Conservation (phyloP, 768 basidiomycete genomes). For the Podaxis carcinomalis region DNA sequence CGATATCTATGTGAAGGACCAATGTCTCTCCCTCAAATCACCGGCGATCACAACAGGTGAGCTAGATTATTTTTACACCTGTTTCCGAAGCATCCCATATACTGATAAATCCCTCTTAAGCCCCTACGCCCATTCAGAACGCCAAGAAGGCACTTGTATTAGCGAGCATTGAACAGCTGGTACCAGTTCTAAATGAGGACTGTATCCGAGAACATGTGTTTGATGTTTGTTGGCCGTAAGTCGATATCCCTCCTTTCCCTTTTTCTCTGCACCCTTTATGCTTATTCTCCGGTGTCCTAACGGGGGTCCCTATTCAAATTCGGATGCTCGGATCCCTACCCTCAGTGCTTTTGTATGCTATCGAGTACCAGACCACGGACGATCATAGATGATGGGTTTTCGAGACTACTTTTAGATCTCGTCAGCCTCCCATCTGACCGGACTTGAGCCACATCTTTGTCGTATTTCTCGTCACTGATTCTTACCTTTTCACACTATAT, state of each 20-base stretch:
- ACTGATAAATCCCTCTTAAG: neutral
- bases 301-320: neutral
- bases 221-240: conserved; percentile 64
- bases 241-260: conserved; percentile 11
- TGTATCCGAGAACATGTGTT: conserved; percentile 55
- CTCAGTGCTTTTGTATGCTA: neutral
- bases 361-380: neutral
- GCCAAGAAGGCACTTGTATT: conserved; percentile 61
- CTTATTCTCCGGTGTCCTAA: neutral
- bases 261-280: conserved; percentile 2
- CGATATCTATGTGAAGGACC: conserved; percentile 25
- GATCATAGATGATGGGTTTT: neutral
- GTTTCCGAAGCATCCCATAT: neutral
- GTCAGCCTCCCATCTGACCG: neutral
- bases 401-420: neutral
- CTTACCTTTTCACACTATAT: neutral
- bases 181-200: conserved; percentile 51
- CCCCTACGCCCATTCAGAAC: conserved; percentile 12
- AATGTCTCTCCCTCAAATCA: conserved; percentile 21
- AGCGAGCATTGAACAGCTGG: conserved; percentile 74
- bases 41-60: conserved; percentile 20
- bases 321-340: neutral
- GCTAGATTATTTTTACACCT: neutral
- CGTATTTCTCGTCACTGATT: neutral
- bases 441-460: neutral